Percentiles rank a stretch among this genome's conserved stretches.
phyloP scores from a whole-genome alignment of 2,329 filamentous ascomycete species.

The Knufia fluminis region DNA sequence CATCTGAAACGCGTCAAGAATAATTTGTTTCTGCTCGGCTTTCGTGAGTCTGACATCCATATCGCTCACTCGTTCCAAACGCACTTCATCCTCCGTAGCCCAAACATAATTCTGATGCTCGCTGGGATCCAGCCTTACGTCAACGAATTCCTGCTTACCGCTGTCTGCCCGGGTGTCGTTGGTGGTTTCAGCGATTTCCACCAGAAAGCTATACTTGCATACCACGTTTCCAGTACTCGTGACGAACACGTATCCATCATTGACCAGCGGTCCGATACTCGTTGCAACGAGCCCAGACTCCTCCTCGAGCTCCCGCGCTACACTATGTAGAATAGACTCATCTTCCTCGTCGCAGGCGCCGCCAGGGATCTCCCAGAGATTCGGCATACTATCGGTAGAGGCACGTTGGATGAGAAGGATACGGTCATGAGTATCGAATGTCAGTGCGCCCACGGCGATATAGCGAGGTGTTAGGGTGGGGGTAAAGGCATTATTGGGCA shows the following conservation, averaged over 20 bases:
- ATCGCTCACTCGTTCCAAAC: background rate
- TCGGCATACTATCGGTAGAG: conserved; percentile 30
- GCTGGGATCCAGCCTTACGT: conserved; percentile 26
- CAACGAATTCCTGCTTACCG: background rate
- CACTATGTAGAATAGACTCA: conserved; percentile 39
- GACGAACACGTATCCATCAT: conserved; percentile 11
- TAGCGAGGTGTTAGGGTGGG: no score
- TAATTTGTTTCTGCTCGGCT: no score
- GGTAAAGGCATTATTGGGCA: no score
- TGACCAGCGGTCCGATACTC: conserved; percentile 35
- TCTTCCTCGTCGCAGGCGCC: conserved; percentile 41
- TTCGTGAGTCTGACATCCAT: no score
- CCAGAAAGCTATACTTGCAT: conserved; percentile 8
- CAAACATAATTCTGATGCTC: conserved; percentile 32
- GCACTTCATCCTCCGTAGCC: conserved; percentile 30
- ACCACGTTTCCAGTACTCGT: conserved; percentile 18
- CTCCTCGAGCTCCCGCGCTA: conserved; percentile 43
- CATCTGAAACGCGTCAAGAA: no score
- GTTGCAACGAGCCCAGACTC: conserved; percentile 42
- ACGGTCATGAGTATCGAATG: no score
- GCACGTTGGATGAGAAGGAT: conserved; percentile 39
- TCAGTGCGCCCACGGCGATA: no score
- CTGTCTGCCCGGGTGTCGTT: no score
- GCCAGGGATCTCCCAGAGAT: conserved; percentile 44
- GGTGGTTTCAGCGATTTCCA: no score